Base-by-base conservation (phyloP, 768 basidiomycete genomes). In the Podaxis carcinomalis region DNA sequence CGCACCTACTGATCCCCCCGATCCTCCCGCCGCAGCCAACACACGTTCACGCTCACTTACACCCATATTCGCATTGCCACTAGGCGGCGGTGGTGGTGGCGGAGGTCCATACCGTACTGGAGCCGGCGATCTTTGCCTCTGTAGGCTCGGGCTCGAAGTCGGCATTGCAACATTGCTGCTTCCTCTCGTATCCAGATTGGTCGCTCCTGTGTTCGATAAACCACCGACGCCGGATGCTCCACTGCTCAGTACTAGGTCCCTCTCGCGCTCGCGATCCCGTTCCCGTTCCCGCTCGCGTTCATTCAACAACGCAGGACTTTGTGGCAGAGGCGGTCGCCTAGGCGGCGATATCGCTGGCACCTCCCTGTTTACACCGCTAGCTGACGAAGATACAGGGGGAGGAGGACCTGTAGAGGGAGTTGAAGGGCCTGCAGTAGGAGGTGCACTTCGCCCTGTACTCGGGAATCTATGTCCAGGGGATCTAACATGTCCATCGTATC, bases 401-500 rank as follows among this genome's bases (percentile, higher is more conserved):
- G 61, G 67, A 59, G 35, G 57, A 16, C 50, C 58, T 13, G 52
- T 47, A 25, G 52, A 47, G 37, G 62, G 51, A n/a, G 61, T 57
- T 50, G 68, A 63, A 32, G 67, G 61, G 0, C 69, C 62, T 68
- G 68, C 64, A 62, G 67, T 66, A 35, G 51, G 68, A 60, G 57
- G 68, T 59, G 57, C 51, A 39, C 62, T 57, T n/a, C 62, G 63
- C 13, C 66, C 52, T 37, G 57, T 61, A 59, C 66, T 73, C 36
- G 72, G 66, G 64, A 78, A 81, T 6, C 73, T 73, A 65, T 79
- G 80, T 53, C 72, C 70, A 1, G 81, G 78, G 3, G 83, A 83
- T 37, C 76, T 76, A 4, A 69, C 64, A 40, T 73, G 68, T 5
- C 59, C 62, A 37, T 76, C 75, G 59, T 69, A 70, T 16, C 63